Evolutionary conservation across 345 rosid species (phyloP).

Genomic region (Syzygium grande): DNA sequence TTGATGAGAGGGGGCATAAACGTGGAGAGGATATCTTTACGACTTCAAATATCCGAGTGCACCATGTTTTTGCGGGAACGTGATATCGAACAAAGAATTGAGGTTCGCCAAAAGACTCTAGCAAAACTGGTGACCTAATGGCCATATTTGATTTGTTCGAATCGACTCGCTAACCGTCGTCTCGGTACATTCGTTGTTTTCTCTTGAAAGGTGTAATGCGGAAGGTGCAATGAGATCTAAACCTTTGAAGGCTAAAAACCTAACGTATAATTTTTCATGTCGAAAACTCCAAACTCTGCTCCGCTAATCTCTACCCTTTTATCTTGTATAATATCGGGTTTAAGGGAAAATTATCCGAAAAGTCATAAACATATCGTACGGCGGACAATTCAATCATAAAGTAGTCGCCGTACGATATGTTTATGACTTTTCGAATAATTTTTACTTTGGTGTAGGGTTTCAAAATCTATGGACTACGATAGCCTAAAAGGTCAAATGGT

Average conservation of each 20-base stretch:
- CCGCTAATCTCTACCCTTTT: background rate
- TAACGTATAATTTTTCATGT: too few species aligned
- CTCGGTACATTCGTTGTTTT: too few species aligned
- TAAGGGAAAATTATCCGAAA: too few species aligned
- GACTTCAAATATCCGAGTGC: background rate
- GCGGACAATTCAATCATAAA: too few species aligned
- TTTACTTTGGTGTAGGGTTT: background rate
- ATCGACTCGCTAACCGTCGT: background rate
- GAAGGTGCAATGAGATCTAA: background rate
- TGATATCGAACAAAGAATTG: rapidly evolving
- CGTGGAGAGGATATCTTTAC: background rate
- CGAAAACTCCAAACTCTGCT: too few species aligned
- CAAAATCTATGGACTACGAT: background rate
- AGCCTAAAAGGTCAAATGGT: background rate
- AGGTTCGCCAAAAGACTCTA: background rate
- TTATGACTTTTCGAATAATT: too few species aligned
- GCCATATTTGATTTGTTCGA: background rate
- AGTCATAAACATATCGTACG: too few species aligned
- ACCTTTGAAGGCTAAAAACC: background rate
- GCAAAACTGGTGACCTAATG: background rate
- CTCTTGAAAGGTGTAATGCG: background rate
- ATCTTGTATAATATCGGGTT: background rate
- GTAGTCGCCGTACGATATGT: too few species aligned
- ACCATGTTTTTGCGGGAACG: background rate
- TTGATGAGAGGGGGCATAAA: background rate